phyloP scores from a whole-genome alignment of 2,329 filamentous ascomycete species.

The Colletotrichum sansevieriae region DNA sequence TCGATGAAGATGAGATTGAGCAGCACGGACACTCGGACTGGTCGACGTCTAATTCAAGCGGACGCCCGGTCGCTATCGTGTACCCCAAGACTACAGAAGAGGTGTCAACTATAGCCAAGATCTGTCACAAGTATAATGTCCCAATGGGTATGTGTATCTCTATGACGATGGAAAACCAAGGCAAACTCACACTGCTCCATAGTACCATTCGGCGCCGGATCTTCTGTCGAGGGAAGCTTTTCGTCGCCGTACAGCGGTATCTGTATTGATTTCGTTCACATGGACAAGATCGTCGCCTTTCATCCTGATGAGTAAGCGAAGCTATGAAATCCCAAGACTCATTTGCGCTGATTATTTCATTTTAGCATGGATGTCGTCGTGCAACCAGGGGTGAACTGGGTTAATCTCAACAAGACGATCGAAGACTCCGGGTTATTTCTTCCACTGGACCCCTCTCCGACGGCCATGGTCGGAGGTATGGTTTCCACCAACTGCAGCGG shows the following conservation, averaged over 20 bases:
- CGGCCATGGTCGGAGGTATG: constrained; percentile 70
- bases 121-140: constrained; percentile 72
- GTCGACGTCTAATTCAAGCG: constrained; percentile 75
- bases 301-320: constrained; percentile 66
- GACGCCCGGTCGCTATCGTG: constrained; percentile 73
- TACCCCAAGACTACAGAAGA: constrained; percentile 75
- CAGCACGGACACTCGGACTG: constrained; percentile 78
- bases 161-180: not conserved
- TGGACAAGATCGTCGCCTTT: constrained; percentile 75
- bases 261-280: constrained; percentile 76
- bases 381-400: constrained; percentile 77
- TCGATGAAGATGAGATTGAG: constrained; percentile 73
- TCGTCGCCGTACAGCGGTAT: constrained; percentile 76
- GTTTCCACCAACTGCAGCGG: constrained; percentile 77
- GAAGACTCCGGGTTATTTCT: constrained; percentile 74
- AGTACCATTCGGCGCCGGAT: constrained; percentile 79
- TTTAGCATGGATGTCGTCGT: constrained; percentile 75
- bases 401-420: constrained; percentile 74
- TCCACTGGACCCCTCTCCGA: constrained; percentile 77
- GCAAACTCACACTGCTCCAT: not conserved
- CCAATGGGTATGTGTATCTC: constrained; percentile 65
- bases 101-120: constrained; percentile 71
- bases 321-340: no score
- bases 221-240: constrained; percentile 79
- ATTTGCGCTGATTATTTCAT: rapidly evolving